These are phyloP conservation scores for Ogataea naganishii DNA, from an alignment of 805 yeast species.

Conservation along the genomic window DNA sequence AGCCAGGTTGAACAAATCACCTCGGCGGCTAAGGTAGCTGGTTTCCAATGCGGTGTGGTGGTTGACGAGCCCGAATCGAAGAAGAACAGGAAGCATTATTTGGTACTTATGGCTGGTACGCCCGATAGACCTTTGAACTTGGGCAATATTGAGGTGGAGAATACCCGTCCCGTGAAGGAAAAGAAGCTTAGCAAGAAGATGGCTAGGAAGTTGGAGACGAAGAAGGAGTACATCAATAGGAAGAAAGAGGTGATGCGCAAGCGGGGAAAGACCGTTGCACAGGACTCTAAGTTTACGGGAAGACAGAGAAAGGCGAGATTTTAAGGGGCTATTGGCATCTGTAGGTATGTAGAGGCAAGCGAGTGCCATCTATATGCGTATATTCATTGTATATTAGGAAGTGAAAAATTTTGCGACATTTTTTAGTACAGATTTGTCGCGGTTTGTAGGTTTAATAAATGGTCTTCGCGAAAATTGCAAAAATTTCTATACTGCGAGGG, in stretches of 20 bases:
- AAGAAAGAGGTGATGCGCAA: conserved; percentile 91
- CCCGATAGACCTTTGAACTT: conserved; percentile 70
- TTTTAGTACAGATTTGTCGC: no score
- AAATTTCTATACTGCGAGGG: no score
- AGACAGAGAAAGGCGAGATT: conserved; percentile 68
- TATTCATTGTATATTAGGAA: no score
- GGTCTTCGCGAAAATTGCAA: no score
- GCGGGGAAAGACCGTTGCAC: conserved; percentile 84
- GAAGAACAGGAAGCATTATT: conserved; percentile 82
- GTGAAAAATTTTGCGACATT: no score
- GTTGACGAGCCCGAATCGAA: conserved; percentile 91
- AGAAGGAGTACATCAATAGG: conserved; percentile 74
- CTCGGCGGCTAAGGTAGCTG: conserved; percentile 84
- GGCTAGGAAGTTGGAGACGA: conserved; percentile 55
- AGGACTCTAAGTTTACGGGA: conserved; percentile 87
- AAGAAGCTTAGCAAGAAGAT: conserved; percentile 37
- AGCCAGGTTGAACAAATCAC: conserved; percentile 71
- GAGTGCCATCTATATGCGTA: no score
- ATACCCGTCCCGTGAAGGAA: conserved; percentile 28
- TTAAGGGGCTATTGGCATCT: no score
- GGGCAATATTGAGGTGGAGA: conserved; percentile 75
- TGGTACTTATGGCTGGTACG: conserved; percentile 82
- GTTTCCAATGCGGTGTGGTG: conserved; percentile 93
- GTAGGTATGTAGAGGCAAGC: no score
- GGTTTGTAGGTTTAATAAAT: no score